phyloP scores from a whole-genome alignment of 1,284 basidiomycete species.

The Nidula niveotomentosa region DNA sequence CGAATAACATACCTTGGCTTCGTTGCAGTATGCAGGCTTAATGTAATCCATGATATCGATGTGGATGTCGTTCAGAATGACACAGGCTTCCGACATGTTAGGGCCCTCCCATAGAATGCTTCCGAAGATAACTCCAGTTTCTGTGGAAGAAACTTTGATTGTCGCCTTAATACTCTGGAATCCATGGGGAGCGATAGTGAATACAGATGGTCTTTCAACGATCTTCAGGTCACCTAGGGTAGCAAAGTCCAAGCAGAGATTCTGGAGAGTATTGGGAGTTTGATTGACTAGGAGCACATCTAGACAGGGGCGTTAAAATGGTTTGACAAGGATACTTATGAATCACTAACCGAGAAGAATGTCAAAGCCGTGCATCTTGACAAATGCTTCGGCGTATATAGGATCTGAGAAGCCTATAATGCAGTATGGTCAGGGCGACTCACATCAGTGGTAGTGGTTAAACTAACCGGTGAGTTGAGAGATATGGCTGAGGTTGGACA shows the following conservation, averaged over 20 bases:
- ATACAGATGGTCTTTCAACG: conserved; percentile 91
- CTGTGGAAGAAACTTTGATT: conserved; percentile 97
- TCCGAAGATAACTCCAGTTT: conserved; percentile 98
- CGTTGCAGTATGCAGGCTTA: conserved; percentile 95
- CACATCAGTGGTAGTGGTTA: too few relatives aligned
- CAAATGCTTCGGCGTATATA: conserved; percentile 97
- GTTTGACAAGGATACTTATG: background rate
- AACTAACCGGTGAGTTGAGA: conserved; percentile 96
- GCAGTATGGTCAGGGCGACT: too few relatives aligned
- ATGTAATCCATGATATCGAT: conserved; percentile 99
- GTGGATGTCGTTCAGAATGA: conserved; percentile 96
- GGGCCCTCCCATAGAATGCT: conserved; percentile 98
- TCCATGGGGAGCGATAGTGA: conserved; percentile 93
- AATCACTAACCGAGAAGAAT: conserved; percentile 74
- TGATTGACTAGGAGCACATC: conserved; percentile 99
- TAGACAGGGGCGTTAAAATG: conserved; percentile 18
- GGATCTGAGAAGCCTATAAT: conserved; percentile 99
- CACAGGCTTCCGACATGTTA: conserved; percentile 83
- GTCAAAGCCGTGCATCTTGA: conserved; percentile 98
- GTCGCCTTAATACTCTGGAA: conserved; percentile 99
- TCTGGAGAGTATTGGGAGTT: conserved; percentile 92
- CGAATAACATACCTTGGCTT: conserved; percentile 73
- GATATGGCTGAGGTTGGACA: conserved; percentile 94
- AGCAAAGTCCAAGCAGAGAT: conserved; percentile 96
- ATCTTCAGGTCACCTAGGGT: conserved; percentile 97